Evolutionary conservation across 352 stramenopile genomes (phyloP).

Genomic region (Aphanomyces invadans): DNA sequence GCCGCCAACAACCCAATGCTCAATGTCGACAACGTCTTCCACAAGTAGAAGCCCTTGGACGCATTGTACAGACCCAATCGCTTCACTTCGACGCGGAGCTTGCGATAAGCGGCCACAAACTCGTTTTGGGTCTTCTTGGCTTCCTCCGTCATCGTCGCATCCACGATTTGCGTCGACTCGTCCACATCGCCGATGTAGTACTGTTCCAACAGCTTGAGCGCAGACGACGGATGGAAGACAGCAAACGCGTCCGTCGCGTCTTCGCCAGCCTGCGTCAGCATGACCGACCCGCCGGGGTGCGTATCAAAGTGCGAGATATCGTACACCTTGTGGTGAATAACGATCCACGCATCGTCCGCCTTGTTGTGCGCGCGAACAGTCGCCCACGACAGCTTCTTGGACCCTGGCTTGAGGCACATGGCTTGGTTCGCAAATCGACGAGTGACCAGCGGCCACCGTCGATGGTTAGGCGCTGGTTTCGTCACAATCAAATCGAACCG

Average conservation of each 20-base stretch:
- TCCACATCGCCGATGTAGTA: conserved; percentile 97
- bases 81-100: conserved; percentile 91
- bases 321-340: conserved; percentile 89
- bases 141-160: conserved; percentile 34
- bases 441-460: not conserved
- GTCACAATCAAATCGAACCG: too few species aligned
- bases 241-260: conserved; percentile 98
- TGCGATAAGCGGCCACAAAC: conserved; percentile 95
- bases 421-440: not conserved
- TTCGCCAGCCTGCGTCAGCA: conserved; percentile 96
- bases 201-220: conserved; percentile 91
- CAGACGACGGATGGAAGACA: conserved; percentile 93
- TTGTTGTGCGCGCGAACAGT: conserved; percentile 72
- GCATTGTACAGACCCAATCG: conserved; percentile 93
- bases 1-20: conserved; percentile 79
- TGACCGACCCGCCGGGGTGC: conserved; percentile 86
- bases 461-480: not conserved
- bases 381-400: conserved; percentile 57
- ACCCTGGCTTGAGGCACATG: not conserved
- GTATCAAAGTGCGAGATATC: conserved; percentile 81
- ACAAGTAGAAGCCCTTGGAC: conserved; percentile 89
- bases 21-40: conserved; percentile 93
- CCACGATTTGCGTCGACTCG: conserved; percentile 37
- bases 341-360: conserved; percentile 75
- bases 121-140: conserved; percentile 67